Percentiles rank a stretch among this genome's conserved stretches.
Evolutionary conservation across 78 protist genomes (phyloP).

Genomic region (Creolimax fragrantissima): DNA sequence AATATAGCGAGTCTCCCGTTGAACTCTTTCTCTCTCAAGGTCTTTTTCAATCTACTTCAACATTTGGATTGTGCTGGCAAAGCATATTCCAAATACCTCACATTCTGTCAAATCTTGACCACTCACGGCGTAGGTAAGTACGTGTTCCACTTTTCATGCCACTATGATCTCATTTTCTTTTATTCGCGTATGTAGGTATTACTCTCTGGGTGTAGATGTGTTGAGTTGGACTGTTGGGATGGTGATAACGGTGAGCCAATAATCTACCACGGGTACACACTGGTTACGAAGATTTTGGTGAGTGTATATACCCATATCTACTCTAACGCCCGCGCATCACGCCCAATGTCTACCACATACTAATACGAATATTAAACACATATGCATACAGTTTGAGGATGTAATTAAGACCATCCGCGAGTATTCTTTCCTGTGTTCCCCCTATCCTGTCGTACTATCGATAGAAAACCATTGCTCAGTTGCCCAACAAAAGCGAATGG

Average conservation of each 20-base stretch:
- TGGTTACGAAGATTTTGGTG: constrained; percentile 35
- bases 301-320: neutral
- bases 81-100: too few relatives aligned
- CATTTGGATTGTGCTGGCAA: too few relatives aligned
- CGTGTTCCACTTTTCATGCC: too few relatives aligned
- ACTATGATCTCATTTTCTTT: too few relatives aligned
- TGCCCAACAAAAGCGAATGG: constrained; percentile 16
- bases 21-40: too few relatives aligned
- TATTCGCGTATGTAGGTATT: neutral
- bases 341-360: constrained; percentile 44
- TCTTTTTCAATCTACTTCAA: too few relatives aligned
- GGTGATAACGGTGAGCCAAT: constrained; percentile 74
- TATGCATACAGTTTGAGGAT: constrained; percentile 42
- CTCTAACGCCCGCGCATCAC: neutral
- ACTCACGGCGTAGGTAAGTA: too few relatives aligned
- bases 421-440: constrained; percentile 53
- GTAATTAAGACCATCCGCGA: constrained; percentile 42
- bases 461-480: constrained; percentile 63
- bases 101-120: too few relatives aligned
- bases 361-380: constrained; percentile 45
- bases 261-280: constrained; percentile 79
- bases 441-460: constrained; percentile 76
- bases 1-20: too few relatives aligned
- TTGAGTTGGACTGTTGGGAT: constrained; percentile 81
- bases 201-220: constrained; percentile 57